Evolutionary conservation across 2,329 filamentous ascomycete species (phyloP).

Genomic region (Epicoccum sorghinum): DNA sequence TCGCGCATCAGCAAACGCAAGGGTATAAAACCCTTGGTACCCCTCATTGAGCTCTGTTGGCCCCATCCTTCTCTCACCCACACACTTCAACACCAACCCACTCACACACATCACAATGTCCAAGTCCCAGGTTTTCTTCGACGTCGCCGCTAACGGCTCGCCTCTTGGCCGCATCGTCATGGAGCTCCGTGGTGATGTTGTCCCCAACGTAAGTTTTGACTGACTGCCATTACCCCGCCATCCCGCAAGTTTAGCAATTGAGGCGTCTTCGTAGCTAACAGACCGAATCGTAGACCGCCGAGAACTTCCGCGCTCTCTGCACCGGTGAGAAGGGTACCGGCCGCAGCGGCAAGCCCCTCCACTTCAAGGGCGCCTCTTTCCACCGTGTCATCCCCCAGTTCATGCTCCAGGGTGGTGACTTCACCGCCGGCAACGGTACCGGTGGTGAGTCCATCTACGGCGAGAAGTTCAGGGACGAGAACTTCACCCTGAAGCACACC

Average conservation of each 20-base stretch:
- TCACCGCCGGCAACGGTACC: constrained; percentile 80
- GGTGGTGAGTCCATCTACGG: constrained; percentile 97
- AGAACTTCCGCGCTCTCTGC: constrained; percentile 93
- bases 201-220: constrained; percentile 63
- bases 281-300: constrained; percentile 68
- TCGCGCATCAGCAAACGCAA: constrained; percentile 19
- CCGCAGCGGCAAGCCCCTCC: constrained; percentile 81
- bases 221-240: constrained; percentile 24
- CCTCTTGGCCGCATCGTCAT: constrained; percentile 80
- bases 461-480: constrained; percentile 95
- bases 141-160: constrained; percentile 79
- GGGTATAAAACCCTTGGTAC: constrained; percentile 16
- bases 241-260: constrained; percentile 19
- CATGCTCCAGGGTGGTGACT: constrained; percentile 98
- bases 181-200: constrained; percentile 69
- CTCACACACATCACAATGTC: constrained; percentile 32
- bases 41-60: constrained; percentile 14
- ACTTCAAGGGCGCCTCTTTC: constrained; percentile 90
- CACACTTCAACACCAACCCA: constrained; percentile 17
- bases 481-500: constrained; percentile 89
- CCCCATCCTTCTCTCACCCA: constrained; percentile 19
- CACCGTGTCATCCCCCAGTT: constrained; percentile 98
- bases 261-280: constrained; percentile 16
- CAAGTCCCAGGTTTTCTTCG: constrained; percentile 83
- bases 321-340: constrained; percentile 91